A percentile compares a stretch with the other conserved stretches of the same genome.
Evolutionary conservation across 1,284 basidiomycete genomes (phyloP).

Genomic region (Violaceomyces palustris): DNA sequence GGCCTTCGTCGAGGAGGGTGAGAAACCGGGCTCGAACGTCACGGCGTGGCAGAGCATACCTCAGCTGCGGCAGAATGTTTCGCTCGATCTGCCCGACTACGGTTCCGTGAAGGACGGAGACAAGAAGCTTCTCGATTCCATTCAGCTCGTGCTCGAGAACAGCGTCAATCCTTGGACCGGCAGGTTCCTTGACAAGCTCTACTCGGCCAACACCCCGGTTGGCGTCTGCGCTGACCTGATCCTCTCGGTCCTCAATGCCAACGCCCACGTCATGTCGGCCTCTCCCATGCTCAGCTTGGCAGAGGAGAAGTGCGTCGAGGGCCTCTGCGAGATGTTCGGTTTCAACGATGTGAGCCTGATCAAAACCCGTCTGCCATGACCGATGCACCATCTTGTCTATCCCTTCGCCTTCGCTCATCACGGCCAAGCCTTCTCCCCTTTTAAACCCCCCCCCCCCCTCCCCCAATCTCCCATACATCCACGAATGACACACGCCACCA

Average conservation of each 20-base stretch:
- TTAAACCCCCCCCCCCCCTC: too few relatives aligned
- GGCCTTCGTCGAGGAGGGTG: conserved; percentile 18
- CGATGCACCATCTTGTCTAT: conserved; percentile 18
- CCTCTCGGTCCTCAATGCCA: conserved; percentile 54
- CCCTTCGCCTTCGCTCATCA: not conserved
- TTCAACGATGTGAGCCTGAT: conserved; percentile 40
- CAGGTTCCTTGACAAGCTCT: conserved; percentile 52
- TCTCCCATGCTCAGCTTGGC: conserved; percentile 53
- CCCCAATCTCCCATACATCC: too few relatives aligned
- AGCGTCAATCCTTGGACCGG: conserved; percentile 49
- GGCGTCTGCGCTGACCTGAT: conserved; percentile 54
- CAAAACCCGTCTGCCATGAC: too few relatives aligned
- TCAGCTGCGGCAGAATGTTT: conserved; percentile 15
- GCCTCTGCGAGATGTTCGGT: conserved; percentile 34
- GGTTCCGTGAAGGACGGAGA: conserved; percentile 4
- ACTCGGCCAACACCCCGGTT: conserved; percentile 53
- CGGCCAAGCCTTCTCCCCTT: too few relatives aligned
- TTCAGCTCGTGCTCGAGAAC: conserved; percentile 33
- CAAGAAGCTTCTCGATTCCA: conserved; percentile 16
- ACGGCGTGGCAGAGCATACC: conserved; percentile 22
- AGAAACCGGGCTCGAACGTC: conserved; percentile 15
- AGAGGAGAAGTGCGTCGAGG: conserved; percentile 41
- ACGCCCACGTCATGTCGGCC: conserved; percentile 55
- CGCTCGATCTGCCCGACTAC: conserved; percentile 16
- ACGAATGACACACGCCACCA: too few relatives aligned